Percentiles rank a stretch among this genome's conserved stretches.
Conservation (phyloP, 139 green algal species). For the Pseudopediastrum boryanum region DNA sequence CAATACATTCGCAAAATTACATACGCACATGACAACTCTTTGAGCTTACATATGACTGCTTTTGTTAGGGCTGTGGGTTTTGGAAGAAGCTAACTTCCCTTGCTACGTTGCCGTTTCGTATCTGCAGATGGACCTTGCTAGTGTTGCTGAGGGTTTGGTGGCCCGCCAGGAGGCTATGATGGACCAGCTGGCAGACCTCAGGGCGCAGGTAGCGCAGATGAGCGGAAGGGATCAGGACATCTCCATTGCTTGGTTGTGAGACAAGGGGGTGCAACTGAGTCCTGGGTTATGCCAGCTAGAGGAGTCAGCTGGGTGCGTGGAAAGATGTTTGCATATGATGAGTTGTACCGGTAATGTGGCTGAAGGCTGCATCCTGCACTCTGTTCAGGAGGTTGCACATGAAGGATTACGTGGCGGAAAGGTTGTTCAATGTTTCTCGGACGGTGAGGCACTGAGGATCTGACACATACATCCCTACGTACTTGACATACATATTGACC, state of each 20-base stretch:
- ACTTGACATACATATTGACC: too few species aligned
- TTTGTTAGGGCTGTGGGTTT: background rate
- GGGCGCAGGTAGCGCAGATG: background rate
- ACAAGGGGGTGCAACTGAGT: too few species aligned
- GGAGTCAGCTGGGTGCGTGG: too few species aligned
- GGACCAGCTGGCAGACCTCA: slow-evolving; percentile 9
- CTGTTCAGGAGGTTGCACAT: too few species aligned
- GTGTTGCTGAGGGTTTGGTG: slow-evolving; percentile 31
- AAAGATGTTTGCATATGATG: too few species aligned
- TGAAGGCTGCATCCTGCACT: too few species aligned
- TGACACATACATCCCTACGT: too few species aligned
- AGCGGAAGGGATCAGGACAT: background rate
- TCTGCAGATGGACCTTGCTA: slow-evolving; percentile 32
- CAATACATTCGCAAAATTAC: background rate
- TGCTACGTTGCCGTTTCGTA: background rate
- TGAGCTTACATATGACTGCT: background rate
- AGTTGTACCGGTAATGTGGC: too few species aligned
- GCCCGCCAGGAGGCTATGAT: slow-evolving; percentile 32
- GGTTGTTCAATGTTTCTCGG: too few species aligned
- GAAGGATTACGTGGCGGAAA: too few species aligned
- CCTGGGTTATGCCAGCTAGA: too few species aligned
- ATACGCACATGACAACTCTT: background rate
- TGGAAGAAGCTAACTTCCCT: background rate
- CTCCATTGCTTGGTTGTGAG: background rate
- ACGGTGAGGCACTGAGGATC: too few species aligned